Base-by-base conservation (phyloP, 768 basidiomycete genomes). In the Phallus indusiatus region DNA sequence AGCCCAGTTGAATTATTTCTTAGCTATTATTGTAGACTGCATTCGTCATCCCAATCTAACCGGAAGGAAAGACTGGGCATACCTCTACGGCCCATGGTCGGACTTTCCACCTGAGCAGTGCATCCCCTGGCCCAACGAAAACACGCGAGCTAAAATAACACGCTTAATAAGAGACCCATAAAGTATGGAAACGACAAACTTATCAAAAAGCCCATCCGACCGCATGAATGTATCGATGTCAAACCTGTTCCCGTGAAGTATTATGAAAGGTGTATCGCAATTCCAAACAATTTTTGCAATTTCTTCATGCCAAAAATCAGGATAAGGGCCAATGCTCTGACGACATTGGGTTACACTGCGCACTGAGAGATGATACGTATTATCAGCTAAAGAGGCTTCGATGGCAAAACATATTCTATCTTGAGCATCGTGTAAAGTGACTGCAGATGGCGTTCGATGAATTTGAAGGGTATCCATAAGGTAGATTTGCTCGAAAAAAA, bases 291-390 rank as follows among this genome's bases (percentile, higher is more conserved):
- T 37, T 21, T 42, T 58, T 12, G 56, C 56, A 42, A 58, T 58
- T 24, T 58, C 56, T 2, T 58, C 56, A 33, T 50, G 51, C 56
- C 56, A 58, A n/a, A 51, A 58, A 51, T 58, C 56, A 14, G 56
- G 56, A 28, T 22, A 35, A 33, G 49, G 24, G 47, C 56, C 49
- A 12, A 46, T 34, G 12, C n/a, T 36, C 10, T 48, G 50, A 10
- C 56, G 56, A 36, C 35, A 42, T 51, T 49, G 56, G 17, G 33
- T 24, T 17, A 58, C 56, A 24, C 46, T 51, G 7, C 48, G 56
- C 8, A 58, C 49, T 12, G 56, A 51, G 14, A 50, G 34, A 2
- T 16, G 51, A 50, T 20, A 35, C 14, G n/a, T 34, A 28, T 58
- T 35, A 51, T 51, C 50, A 9, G 47, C n/a, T 18, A 28, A 35